phyloP scores from a whole-genome alignment of 257 asterid species.

The Datura wrightii region DNA sequence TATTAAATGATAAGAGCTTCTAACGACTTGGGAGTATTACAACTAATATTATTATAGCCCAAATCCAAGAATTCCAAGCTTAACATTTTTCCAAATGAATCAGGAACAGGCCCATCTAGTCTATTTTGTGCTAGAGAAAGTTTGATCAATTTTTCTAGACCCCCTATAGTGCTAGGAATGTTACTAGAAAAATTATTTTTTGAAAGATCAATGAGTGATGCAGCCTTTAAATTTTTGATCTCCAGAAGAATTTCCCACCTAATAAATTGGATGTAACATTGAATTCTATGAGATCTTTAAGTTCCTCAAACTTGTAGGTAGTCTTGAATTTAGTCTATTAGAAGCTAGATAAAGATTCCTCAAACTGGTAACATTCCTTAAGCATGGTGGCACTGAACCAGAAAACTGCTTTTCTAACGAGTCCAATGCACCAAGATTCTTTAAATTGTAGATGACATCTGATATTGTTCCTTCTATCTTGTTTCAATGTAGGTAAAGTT shows the following conservation, averaged over 20 bases:
- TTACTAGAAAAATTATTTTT: background rate
- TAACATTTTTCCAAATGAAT: background rate
- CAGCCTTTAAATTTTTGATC: background rate
- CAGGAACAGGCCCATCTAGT: background rate
- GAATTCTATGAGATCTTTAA: background rate
- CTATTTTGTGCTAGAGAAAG: constrained; percentile 14
- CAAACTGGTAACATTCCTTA: background rate
- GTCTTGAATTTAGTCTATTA: background rate
- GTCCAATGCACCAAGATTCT: background rate
- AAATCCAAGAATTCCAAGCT: background rate
- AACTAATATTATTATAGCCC: background rate
- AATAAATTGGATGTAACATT: background rate
- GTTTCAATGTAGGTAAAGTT: background rate
- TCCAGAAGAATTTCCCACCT: background rate
- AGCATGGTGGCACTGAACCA: background rate
- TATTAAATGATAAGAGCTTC: background rate
- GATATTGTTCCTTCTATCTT: background rate
- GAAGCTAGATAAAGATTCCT: background rate
- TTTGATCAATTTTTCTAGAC: background rate
- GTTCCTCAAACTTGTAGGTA: background rate
- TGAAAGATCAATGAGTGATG: background rate
- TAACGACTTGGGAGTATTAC: background rate
- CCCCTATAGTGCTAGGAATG: background rate
- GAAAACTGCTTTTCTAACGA: background rate
- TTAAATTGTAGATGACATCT: background rate